Conservation (phyloP, 1,139 yeast species). For the Candida pseudoviswanathii region DNA sequence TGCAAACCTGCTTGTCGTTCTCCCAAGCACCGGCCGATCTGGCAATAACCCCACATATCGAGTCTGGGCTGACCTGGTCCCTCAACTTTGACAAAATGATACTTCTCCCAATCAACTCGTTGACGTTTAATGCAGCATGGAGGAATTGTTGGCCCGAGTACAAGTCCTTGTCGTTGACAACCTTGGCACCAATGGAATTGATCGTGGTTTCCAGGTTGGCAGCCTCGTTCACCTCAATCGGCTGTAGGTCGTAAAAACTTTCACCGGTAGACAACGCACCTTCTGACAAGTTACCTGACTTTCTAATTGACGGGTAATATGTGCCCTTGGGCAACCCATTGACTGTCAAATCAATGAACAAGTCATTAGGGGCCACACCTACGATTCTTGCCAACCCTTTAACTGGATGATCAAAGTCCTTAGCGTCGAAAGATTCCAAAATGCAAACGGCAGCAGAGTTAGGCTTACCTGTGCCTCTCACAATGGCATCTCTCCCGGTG, state of each 20-base stretch:
- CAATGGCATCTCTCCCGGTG: conserved; percentile 85
- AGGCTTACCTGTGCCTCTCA: conserved; percentile 87
- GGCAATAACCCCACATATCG: conserved; percentile 85
- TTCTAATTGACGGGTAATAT: conserved; percentile 70
- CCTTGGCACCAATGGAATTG: conserved; percentile 40
- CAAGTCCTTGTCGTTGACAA: conserved; percentile 20
- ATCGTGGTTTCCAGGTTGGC: conserved; percentile 35
- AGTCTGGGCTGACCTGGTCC: conserved; percentile 41
- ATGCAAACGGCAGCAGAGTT: conserved; percentile 93
- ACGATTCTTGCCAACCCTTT: conserved; percentile 89
- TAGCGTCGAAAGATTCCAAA: conserved; percentile 65
- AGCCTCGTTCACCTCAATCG: conserved; percentile 46
- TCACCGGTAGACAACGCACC: conserved; percentile 76
- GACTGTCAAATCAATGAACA: conserved; percentile 76
- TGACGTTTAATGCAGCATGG: conserved; percentile 56
- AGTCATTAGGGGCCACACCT: conserved; percentile 52
- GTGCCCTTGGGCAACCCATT: conserved; percentile 67
- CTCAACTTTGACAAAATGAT: conserved; percentile 57
- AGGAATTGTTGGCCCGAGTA: conserved; percentile 68
- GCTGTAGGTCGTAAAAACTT: conserved; percentile 47
- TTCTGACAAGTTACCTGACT: conserved; percentile 71
- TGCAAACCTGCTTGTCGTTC: conserved; percentile 88
- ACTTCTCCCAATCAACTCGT: conserved; percentile 79
- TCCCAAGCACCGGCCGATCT: conserved; percentile 98
- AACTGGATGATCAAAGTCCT: conserved; percentile 59